These are phyloP conservation scores for Backusella parvicylindrica DNA, from an alignment of 192 early-diverging fungal species.

Conservation along the genomic window DNA sequence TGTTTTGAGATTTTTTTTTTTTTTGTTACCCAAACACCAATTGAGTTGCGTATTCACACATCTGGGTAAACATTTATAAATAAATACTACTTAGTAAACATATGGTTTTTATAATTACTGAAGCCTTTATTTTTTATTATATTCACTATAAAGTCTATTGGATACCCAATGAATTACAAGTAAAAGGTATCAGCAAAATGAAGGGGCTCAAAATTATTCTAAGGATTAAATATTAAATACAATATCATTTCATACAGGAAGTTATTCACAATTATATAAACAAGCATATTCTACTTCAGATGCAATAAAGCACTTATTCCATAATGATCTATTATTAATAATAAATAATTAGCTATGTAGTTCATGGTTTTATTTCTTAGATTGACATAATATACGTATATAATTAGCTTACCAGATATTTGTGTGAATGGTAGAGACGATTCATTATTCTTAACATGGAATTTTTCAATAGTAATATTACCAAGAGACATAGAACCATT, in stretches of 20 bases:
- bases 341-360: background rate
- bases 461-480: conserved; percentile 25
- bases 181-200: background rate
- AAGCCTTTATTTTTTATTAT: background rate
- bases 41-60: too few species aligned
- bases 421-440: conserved; percentile 28
- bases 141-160: background rate
- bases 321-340: conserved; percentile 36
- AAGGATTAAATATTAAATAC: background rate
- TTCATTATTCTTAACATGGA: conserved; percentile 9
- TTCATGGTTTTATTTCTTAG: background rate
- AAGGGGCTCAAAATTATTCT: background rate
- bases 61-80: too few species aligned
- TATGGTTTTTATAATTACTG: too few species aligned
- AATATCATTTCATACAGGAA: background rate
- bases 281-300: background rate
- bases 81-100: too few species aligned
- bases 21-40: too few species aligned
- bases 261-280: background rate
- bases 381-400: background rate
- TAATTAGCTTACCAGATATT: conserved; percentile 30
- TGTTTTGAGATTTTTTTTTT: too few species aligned
- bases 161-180: background rate
- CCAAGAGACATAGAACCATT: background rate
- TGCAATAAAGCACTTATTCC: conserved; percentile 26